Conservation (phyloP, 805 yeast species). For the Metschnikowia chrysomelidarum region DNA sequence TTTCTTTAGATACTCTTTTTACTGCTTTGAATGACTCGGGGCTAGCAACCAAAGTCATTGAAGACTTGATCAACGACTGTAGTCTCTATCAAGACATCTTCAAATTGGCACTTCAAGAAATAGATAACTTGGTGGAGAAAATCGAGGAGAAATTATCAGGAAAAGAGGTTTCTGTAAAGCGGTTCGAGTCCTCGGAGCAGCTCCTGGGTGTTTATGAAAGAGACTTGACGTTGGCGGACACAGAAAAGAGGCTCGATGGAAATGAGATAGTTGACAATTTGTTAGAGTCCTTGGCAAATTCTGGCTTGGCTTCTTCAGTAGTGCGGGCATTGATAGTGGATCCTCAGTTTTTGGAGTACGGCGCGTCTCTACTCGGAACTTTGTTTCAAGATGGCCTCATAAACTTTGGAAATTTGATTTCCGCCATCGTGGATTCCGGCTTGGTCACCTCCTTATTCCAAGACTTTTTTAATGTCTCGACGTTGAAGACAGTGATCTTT, state of each 20-base stretch:
- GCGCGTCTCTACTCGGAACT: slow-evolving; percentile 35
- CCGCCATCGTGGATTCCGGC: slow-evolving; percentile 35
- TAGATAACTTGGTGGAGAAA: slow-evolving; percentile 29
- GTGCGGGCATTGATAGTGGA: slow-evolving; percentile 38
- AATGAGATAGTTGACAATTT: slow-evolving; percentile 29
- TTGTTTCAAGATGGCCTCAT: slow-evolving; percentile 32
- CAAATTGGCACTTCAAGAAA: slow-evolving; percentile 32
- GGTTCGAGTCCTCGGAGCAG: slow-evolving; percentile 18
- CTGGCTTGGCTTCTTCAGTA: slow-evolving; percentile 41
- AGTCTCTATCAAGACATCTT: slow-evolving; percentile 38
- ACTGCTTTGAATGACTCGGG: slow-evolving; percentile 43
- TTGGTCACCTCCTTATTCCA: slow-evolving; percentile 36
- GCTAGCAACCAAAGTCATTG: slow-evolving; percentile 36
- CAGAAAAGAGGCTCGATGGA: slow-evolving; percentile 17
- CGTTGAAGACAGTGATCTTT: slow-evolving; percentile 39
- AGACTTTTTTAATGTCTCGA: slow-evolving; percentile 36
- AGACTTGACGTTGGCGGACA: slow-evolving; percentile 4
- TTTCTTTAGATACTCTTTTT: slow-evolving; percentile 37
- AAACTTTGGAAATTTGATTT: slow-evolving; percentile 25
- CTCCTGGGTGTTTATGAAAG: background rate
- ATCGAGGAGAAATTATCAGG: slow-evolving; percentile 27
- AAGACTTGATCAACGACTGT: slow-evolving; percentile 37
- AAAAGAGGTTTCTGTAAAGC: slow-evolving; percentile 20
- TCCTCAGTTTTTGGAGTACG: slow-evolving; percentile 35
- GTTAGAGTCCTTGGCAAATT: slow-evolving; percentile 43